Percentiles rank a stretch among this genome's conserved stretches.
These are phyloP conservation scores for Triticum dicoccoides DNA, from an alignment of 176 grass and related monocot species.

Conservation along the genomic window DNA sequence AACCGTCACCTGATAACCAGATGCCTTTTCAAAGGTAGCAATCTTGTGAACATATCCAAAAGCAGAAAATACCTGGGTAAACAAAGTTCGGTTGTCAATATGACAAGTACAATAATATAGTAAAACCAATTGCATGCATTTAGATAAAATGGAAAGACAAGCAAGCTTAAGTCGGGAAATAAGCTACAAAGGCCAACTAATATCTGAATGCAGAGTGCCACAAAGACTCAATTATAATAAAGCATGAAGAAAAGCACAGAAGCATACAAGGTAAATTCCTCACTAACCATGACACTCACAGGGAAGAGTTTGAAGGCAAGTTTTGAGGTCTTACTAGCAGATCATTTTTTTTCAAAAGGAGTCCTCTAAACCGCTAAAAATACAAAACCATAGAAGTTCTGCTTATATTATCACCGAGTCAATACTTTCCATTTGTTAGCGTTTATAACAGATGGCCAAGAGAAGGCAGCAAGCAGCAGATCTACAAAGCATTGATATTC, in stretches of 20 bases:
- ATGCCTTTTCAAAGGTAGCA: constrained; percentile 94
- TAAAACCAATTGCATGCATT: constrained; percentile 26
- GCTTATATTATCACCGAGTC: background rate
- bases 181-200: background rate
- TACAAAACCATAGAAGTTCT: background rate
- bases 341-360: background rate
- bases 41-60: constrained; percentile 99
- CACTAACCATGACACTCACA: background rate
- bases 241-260: constrained; percentile 17
- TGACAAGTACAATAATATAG: constrained; percentile 11
- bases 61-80: constrained; percentile 87
- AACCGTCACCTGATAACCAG: constrained; percentile 82
- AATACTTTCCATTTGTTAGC: background rate
- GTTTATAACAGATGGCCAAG: background rate
- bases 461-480: constrained; percentile 18
- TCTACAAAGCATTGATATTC: background rate
- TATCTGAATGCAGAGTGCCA: constrained; percentile 5
- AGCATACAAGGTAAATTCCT: background rate
- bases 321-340: constrained; percentile 5
- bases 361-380: background rate
- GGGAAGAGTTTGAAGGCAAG: background rate
- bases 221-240: constrained; percentile 10
- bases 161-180: constrained; percentile 1
- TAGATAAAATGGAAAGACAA: constrained; percentile 19
- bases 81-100: constrained; percentile 21